These are phyloP conservation scores for Myriosclerotinia duriaeana DNA, from an alignment of 2,329 filamentous ascomycete species.

Conservation along the genomic window DNA sequence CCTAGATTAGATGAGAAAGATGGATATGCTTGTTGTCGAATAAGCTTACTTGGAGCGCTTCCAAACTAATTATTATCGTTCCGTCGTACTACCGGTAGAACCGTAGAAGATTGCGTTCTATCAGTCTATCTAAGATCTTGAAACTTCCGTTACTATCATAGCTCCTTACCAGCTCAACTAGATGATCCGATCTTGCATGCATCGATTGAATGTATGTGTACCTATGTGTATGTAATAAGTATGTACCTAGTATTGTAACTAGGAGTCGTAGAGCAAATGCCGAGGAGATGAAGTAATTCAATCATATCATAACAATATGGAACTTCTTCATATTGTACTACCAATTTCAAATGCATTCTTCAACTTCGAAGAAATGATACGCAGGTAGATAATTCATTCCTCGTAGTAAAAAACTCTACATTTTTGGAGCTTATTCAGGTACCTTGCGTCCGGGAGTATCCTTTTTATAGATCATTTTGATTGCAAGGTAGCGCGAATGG, in stretches of 20 bases:
- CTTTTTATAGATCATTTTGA: slow-evolving; percentile 39
- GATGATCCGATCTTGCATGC: slow-evolving; percentile 20
- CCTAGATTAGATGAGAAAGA: neutral
- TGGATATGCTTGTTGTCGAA: too few species aligned
- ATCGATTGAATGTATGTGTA: neutral
- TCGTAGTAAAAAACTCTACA: slow-evolving; percentile 33
- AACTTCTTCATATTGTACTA: slow-evolving; percentile 11
- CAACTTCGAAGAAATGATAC: slow-evolving; percentile 17
- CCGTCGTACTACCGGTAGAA: neutral
- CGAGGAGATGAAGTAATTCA: slow-evolving; percentile 9
- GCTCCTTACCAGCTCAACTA: slow-evolving; percentile 1
- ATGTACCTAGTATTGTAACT: neutral
- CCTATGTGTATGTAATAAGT: neutral
- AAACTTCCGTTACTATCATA: neutral
- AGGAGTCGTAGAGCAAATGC: neutral
- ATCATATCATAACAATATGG: neutral
- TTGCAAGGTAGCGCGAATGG: slow-evolving; percentile 35
- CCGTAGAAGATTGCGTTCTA: slow-evolving; percentile 15
- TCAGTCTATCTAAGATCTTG: slow-evolving; percentile 4
- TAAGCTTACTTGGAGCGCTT: slow-evolving; percentile 15
- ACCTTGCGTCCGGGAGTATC: slow-evolving; percentile 34
- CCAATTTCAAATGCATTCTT: slow-evolving; percentile 37
- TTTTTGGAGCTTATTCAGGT: slow-evolving; percentile 26
- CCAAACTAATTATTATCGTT: neutral
- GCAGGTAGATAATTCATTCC: slow-evolving; percentile 30